phyloP scores from a whole-genome alignment of 768 basidiomycete genomes.

The Boletus patriciae region DNA sequence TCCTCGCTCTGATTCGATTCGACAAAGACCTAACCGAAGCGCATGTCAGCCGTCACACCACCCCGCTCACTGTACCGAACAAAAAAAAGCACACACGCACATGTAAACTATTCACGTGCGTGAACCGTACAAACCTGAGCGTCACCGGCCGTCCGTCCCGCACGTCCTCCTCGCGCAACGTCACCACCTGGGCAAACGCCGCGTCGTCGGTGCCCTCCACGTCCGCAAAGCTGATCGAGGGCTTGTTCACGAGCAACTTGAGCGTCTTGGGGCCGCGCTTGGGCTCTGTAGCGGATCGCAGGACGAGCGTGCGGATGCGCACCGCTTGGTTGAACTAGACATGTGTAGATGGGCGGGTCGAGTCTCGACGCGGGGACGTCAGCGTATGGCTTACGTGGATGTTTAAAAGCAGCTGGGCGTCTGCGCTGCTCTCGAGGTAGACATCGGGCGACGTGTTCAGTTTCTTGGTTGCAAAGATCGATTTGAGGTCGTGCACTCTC shows the following conservation, averaged over 20 bases:
- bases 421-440: conserved; percentile 66
- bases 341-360: too few relatives aligned
- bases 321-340: conserved; percentile 69
- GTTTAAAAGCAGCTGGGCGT: conserved; percentile 69
- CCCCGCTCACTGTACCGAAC: not conserved
- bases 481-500: conserved; percentile 47
- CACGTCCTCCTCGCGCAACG: conserved; percentile 50
- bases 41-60: too few relatives aligned
- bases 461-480: conserved; percentile 45
- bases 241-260: conserved; percentile 62
- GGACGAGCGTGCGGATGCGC: conserved; percentile 56
- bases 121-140: conserved; percentile 69
- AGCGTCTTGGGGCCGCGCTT: conserved; percentile 57
- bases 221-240: conserved; percentile 63
- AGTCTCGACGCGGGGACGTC: not conserved
- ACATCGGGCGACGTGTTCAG: conserved; percentile 42
- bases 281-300: conserved; percentile 40
- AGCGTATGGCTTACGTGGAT: conserved; percentile 52
- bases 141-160: conserved; percentile 44
- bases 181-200: conserved; percentile 56
- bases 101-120: conserved; percentile 63
- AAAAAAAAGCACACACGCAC: conserved; percentile 35
- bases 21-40: conserved; percentile 57
- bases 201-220: conserved; percentile 53
- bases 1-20: conserved; percentile 61